Percentiles rank a stretch among this genome's conserved stretches.
Evolutionary conservation across 176 grass and related monocot genomes (phyloP).

Genomic region (Carex cristatella): DNA sequence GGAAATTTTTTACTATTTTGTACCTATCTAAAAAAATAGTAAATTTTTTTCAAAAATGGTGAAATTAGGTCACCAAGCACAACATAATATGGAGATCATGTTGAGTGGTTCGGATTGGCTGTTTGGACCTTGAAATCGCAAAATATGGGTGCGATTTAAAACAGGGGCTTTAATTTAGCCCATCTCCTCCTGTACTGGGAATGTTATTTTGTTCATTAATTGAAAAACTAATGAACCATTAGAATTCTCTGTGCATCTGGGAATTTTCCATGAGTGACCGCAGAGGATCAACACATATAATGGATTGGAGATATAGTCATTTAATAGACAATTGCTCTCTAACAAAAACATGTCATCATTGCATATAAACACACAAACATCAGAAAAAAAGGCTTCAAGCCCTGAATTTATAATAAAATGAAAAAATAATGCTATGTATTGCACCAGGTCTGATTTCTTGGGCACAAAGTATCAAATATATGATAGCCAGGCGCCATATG

Average conservation of each 20-base stretch:
- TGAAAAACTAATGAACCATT: not conserved
- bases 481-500: constrained; percentile 50
- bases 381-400: not conserved
- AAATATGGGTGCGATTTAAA: no score
- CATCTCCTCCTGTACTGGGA: not conserved
- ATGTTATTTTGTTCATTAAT: not conserved
- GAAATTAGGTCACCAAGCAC: no score
- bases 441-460: constrained; percentile 82
- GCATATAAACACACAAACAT: not conserved
- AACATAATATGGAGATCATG: no score
- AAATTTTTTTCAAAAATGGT: no score
- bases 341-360: not conserved
- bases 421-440: not conserved
- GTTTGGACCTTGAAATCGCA: no score
- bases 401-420: not conserved
- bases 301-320: not conserved
- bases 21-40: no score
- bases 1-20: no score
- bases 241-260: not conserved
- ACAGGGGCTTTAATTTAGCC: no score
- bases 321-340: not conserved
- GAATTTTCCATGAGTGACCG: not conserved
- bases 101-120: no score
- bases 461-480: constrained; percentile 81
- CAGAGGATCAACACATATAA: not conserved